Conservation (phyloP, 2,329 filamentous ascomycete genomes). For the Aspergillus pseudoviridinutans region DNA sequence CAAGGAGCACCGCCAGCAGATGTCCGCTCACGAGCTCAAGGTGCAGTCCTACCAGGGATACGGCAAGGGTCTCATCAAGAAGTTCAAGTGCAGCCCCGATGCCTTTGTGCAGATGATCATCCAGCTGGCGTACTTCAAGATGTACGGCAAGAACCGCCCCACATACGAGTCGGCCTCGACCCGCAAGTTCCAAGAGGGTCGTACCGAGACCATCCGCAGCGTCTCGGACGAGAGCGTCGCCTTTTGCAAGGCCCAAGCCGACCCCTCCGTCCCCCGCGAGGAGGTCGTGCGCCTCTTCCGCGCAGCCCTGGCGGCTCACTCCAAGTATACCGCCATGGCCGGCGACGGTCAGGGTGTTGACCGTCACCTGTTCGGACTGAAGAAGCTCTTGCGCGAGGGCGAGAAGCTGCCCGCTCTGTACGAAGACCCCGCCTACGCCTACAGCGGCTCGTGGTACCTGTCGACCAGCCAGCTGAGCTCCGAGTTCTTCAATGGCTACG, state of each 20-base stretch:
- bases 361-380: constrained; percentile 93
- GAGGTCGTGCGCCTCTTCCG: constrained; percentile 72
- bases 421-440: constrained; percentile 78
- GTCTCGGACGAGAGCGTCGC: constrained; percentile 89
- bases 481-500: constrained; percentile 98
- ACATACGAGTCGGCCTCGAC: constrained; percentile 97
- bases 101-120: constrained; percentile 99
- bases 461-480: constrained; percentile 85
- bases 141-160: constrained; percentile 96
- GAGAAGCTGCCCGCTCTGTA: constrained; percentile 80
- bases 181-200: constrained; percentile 90
- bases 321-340: constrained; percentile 86
- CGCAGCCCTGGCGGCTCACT: constrained; percentile 73
- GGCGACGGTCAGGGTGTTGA: constrained; percentile 92
- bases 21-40: constrained; percentile 81
- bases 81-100: constrained; percentile 97
- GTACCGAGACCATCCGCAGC: constrained; percentile 90
- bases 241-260: constrained; percentile 84
- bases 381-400: constrained; percentile 77
- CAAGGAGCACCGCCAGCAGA: constrained; percentile 74
- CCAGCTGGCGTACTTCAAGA: constrained; percentile 96
- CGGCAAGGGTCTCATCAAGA: constrained; percentile 97
- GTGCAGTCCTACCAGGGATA: constrained; percentile 97
- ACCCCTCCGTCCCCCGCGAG: constrained; percentile 60
- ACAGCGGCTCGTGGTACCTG: constrained; percentile 85